Percentiles rank a stretch among this genome's conserved stretches.
These are phyloP conservation scores for Leishmania aethiopica DNA, from an alignment of 208 protist genomes.

Conservation along the genomic window DNA sequence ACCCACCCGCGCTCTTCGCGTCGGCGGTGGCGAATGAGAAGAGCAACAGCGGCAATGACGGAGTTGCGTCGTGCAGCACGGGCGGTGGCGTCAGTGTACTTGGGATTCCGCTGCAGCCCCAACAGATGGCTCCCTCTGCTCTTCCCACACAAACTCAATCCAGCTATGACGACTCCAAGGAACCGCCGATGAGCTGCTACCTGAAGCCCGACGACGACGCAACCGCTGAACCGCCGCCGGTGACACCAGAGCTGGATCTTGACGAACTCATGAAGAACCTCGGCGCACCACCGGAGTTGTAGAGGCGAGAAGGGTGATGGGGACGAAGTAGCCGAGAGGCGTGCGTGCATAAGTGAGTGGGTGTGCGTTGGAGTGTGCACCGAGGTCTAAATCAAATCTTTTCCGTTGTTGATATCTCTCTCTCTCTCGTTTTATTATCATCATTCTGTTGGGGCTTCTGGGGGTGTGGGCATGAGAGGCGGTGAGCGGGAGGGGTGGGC, in stretches of 20 bases:
- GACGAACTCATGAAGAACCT: conserved; percentile 45
- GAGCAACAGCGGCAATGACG: not conserved
- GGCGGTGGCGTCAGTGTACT: conserved; percentile 40
- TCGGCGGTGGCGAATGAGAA: conserved; percentile 4
- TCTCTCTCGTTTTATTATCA: not conserved
- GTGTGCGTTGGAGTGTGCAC: not conserved
- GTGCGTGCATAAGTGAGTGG: not conserved
- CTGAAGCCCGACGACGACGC: conserved; percentile 27
- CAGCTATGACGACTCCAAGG: not conserved
- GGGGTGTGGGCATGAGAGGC: not conserved
- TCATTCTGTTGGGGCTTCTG: not conserved
- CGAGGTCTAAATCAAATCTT: not conserved
- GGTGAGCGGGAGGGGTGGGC: not conserved
- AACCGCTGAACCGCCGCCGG: conserved; percentile 19
- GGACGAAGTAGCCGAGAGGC: not conserved
- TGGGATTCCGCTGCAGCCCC: conserved; percentile 48
- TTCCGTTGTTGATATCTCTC: not conserved
- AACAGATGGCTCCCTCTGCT: not conserved
- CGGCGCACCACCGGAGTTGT: conserved; percentile 30
- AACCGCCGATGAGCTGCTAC: conserved; percentile 38
- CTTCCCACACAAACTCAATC: not conserved
- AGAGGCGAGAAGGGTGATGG: not conserved
- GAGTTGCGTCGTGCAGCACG: not conserved
- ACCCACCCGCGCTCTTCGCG: conserved; percentile 36
- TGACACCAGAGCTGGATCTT: conserved; percentile 23